These are phyloP conservation scores for Nemania sp. DNA, from an alignment of 2,329 filamentous ascomycete species.

Conservation along the genomic window DNA sequence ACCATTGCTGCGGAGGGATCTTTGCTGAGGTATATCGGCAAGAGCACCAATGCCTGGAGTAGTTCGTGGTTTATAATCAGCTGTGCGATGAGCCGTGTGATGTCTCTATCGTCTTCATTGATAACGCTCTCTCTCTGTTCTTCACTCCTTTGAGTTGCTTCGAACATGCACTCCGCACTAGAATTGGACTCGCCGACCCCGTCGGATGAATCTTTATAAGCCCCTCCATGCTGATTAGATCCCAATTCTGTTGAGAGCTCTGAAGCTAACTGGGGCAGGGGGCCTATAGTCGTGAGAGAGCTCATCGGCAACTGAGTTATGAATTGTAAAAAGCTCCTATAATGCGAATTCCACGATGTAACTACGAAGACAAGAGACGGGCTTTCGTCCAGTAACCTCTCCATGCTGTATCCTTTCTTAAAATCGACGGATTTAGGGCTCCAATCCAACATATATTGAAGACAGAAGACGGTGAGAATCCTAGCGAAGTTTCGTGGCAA, in stretches of 20 bases:
- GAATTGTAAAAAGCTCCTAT: background rate
- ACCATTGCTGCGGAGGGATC: background rate
- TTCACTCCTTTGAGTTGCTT: too few relatives aligned
- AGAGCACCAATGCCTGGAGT: background rate
- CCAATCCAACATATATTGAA: background rate
- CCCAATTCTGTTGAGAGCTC: too few relatives aligned
- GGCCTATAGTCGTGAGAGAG: background rate
- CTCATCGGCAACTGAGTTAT: background rate
- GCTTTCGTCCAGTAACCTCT: background rate
- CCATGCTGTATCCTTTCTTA: background rate
- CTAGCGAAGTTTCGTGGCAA: background rate
- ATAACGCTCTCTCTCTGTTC: background rate
- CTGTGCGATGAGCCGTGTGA: background rate
- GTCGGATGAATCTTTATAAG: too few relatives aligned
- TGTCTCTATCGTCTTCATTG: background rate
- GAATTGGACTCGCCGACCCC: too few relatives aligned
- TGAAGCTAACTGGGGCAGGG: too few relatives aligned
- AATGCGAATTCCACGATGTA: background rate
- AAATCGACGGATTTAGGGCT: background rate
- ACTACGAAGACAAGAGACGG: background rate
- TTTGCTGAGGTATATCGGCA: background rate
- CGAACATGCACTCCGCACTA: too few relatives aligned
- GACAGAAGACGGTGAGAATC: background rate
- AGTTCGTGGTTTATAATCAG: background rate
- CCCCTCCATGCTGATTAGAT: too few relatives aligned